A percentile compares a stretch with the other conserved stretches of the same genome.
Evolutionary conservation across 139 green algal genomes (phyloP).

Genomic region (Chlorella sorokiniana): DNA sequence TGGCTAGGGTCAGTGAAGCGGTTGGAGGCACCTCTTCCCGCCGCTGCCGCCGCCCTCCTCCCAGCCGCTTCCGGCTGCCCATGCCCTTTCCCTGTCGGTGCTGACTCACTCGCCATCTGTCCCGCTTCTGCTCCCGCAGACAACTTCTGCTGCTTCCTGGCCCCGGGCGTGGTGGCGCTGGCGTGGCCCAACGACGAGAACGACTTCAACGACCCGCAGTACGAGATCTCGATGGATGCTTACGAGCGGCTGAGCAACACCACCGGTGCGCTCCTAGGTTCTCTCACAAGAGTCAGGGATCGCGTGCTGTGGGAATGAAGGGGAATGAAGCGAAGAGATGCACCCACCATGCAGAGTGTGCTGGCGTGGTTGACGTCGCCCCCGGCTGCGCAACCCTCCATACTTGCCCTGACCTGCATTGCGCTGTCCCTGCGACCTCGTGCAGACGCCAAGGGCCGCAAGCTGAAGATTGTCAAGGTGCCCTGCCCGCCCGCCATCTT

Average conservation of each 20-base stretch:
- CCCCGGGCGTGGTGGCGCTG: conserved; percentile 69
- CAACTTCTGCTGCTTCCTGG: conserved; percentile 76
- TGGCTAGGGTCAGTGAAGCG: too few species aligned
- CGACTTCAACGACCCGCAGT: conserved; percentile 56
- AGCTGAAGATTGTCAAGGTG: conserved; percentile 72
- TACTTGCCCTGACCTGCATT: too few species aligned
- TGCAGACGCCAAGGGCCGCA: conserved; percentile 63
- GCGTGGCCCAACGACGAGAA: conserved; percentile 72
- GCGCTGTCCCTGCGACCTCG: too few species aligned
- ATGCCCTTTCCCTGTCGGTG: too few species aligned
- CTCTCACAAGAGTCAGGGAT: neutral
- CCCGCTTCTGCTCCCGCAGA: conserved; percentile 31
- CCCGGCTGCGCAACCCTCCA: too few species aligned
- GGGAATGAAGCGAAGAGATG: neutral
- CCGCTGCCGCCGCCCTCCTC: too few species aligned
- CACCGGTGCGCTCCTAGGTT: conserved; percentile 1
- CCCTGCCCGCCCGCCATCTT: conserved; percentile 47
- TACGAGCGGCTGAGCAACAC: conserved; percentile 35
- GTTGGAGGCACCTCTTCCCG: too few species aligned
- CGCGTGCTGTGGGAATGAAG: neutral
- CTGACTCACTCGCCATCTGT: neutral
- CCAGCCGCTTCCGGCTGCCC: too few species aligned
- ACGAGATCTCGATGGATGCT: conserved; percentile 46
- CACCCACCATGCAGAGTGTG: too few species aligned
- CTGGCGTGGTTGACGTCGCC: neutral